These are phyloP conservation scores for Puccinia horiana DNA, from an alignment of 1,284 basidiomycete genomes.

Conservation along the genomic window DNA sequence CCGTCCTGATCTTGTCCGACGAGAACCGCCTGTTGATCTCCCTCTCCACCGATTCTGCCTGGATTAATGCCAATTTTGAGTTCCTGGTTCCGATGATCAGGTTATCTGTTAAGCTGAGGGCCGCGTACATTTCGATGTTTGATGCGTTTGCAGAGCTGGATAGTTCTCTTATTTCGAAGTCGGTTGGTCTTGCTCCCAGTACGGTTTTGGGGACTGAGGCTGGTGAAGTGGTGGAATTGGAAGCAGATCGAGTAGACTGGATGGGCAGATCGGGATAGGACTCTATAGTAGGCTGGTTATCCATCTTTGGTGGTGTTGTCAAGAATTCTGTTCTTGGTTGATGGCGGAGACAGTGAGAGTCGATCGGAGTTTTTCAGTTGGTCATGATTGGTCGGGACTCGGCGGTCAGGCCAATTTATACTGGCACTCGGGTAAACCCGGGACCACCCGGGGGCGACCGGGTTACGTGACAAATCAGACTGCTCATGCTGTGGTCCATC, in stretches of 20 bases:
- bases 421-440: background rate
- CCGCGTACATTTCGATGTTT: background rate
- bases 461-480: background rate
- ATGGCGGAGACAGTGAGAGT: background rate
- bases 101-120: slow-evolving; percentile 21
- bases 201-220: background rate
- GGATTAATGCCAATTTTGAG: slow-evolving; percentile 80
- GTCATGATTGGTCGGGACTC: slow-evolving; percentile 13
- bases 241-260: background rate
- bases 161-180: background rate
- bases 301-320: background rate
- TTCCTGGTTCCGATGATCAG: slow-evolving; percentile 76
- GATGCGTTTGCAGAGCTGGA: background rate
- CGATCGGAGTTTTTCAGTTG: background rate
- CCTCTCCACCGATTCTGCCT: slow-evolving; percentile 74
- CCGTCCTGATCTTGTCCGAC: slow-evolving; percentile 61
- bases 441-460: background rate
- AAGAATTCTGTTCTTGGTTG: background rate
- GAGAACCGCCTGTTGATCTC: slow-evolving; percentile 61
- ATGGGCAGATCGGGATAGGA: background rate
- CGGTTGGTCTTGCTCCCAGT: background rate
- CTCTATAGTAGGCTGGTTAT: background rate
- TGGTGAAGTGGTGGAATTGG: background rate
- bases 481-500: background rate
- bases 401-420: background rate